Base-by-base conservation (phyloP, 768 basidiomycete genomes). In the Tricholoma furcatifolium region DNA sequence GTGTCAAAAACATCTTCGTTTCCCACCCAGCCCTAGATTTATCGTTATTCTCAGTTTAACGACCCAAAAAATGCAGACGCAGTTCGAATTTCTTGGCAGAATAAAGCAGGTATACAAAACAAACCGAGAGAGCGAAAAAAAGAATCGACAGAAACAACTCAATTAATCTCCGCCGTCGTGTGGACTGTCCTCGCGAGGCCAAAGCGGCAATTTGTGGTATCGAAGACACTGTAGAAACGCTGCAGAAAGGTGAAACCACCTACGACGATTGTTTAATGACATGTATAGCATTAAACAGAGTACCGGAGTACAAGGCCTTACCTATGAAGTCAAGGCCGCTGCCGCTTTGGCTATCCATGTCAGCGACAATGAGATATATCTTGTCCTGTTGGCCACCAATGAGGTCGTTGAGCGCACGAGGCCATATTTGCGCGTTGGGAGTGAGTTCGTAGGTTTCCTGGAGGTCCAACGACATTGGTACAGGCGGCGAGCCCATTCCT, bases 341-440 rank as follows among this genome's bases (percentile, higher is more conserved):
- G 1, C 84, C 84, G 48, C 73, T 78, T 47, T 58, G 56, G 48
- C 62, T 64, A 31, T 83, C 82, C 36, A 85, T 61, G 60, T 84
- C 81, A 17, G 72, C 73, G n/a, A 74, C 69, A 60, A 85, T 73
- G 55, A 84, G 71, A 58, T 85, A 86, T 57, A 86, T 85, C 50
- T 66, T 65, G 59, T 63, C 60, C 4, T 68, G 56, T 23, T 68
- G 63, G 42, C 87, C 87, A 51, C 84, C 84, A 12, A 89, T 75
- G 31, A 68, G 66, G 14, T 70, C 65, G 69, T 88, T 87, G 55
- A 82, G 70, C 3, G 71, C 61, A 43, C 82, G 79, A 0, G 85
- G 85, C 83, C 85, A 88, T 56, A 84, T 81, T 73, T 89, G 86
- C 3, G 82, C 85, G 59, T 86, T 83, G 14, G 81, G 63, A 2